These are phyloP conservation scores for Albatrellus ellisii DNA, from an alignment of 768 basidiomycete species.

Conservation along the genomic window DNA sequence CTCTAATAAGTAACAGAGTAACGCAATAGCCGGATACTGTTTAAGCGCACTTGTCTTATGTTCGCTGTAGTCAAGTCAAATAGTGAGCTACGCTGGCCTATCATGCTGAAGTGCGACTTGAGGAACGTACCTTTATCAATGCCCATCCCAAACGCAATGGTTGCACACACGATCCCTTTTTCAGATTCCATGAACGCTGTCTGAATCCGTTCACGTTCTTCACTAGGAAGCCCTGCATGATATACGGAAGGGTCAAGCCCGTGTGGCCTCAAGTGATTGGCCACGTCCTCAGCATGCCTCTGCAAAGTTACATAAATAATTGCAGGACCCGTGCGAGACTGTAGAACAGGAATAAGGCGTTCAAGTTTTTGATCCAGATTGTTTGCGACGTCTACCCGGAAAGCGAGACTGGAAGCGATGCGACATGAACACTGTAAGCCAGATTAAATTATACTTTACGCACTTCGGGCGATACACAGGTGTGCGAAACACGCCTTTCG, in stretches of 20 bases:
- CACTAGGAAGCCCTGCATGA: constrained; percentile 28
- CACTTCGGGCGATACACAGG: constrained; percentile 33
- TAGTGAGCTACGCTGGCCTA: too few species aligned
- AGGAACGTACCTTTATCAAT: constrained; percentile 30
- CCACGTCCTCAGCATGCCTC: constrained; percentile 26
- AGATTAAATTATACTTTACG: constrained; percentile 3
- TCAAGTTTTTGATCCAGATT: constrained; percentile 23
- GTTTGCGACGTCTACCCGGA: constrained; percentile 22
- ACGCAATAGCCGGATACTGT: not conserved
- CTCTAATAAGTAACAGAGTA: not conserved
- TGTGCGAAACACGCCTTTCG: constrained; percentile 28
- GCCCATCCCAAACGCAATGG: constrained; percentile 36
- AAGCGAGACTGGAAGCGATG: constrained; percentile 20
- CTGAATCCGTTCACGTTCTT: constrained; percentile 25
- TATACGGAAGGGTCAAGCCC: constrained; percentile 24
- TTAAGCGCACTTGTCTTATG: constrained; percentile 21
- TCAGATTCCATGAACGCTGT: constrained; percentile 26
- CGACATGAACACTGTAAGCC: not conserved
- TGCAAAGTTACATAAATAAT: constrained; percentile 36
- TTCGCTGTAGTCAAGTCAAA: constrained; percentile 14
- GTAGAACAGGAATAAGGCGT: constrained; percentile 24
- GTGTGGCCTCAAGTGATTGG: constrained; percentile 16
- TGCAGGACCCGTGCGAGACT: constrained; percentile 25
- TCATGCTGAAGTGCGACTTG: too few species aligned
- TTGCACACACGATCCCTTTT: constrained; percentile 27